These are phyloP conservation scores for Phytophthora fragariaefolia DNA, from an alignment of 352 stramenopile genomes.

Conservation along the genomic window DNA sequence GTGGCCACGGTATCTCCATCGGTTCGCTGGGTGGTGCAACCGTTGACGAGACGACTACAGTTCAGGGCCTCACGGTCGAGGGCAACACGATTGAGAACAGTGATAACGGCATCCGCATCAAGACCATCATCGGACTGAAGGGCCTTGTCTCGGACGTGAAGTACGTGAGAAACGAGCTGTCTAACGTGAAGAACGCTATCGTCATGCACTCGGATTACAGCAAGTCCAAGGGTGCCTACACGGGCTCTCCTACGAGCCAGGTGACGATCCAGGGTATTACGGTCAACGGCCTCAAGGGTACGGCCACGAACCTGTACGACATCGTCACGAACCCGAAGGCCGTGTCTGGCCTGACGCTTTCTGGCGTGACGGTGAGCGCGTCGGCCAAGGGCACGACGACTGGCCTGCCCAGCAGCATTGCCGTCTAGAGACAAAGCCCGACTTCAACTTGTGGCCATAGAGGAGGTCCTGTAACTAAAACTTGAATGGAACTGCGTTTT, in stretches of 20 bases:
- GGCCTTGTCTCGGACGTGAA: constrained; percentile 16
- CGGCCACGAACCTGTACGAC: not conserved
- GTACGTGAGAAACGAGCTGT: constrained; percentile 27
- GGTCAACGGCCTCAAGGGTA: not conserved
- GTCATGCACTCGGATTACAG: not conserved
- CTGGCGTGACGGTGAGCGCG: not conserved
- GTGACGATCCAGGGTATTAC: not conserved
- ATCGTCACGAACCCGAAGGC: not conserved
- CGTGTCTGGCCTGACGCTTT: not conserved
- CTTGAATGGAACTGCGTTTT: no score
- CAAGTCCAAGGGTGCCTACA: not conserved
- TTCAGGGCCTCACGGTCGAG: constrained; percentile 32
- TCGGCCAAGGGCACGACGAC: not conserved
- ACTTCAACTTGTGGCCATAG: no score
- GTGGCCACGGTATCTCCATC: constrained; percentile 33
- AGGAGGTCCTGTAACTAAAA: no score
- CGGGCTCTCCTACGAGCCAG: not conserved
- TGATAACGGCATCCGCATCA: no score
- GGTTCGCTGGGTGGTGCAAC: constrained; percentile 34
- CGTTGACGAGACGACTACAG: constrained; percentile 32
- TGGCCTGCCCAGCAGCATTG: not conserved
- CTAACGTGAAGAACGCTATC: no score
- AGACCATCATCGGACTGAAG: constrained; percentile 26
- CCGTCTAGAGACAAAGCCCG: no score
- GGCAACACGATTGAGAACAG: constrained; percentile 28